phyloP scores from a whole-genome alignment of 75 land plant species.

The Selaginella moellendorffii region DNA sequence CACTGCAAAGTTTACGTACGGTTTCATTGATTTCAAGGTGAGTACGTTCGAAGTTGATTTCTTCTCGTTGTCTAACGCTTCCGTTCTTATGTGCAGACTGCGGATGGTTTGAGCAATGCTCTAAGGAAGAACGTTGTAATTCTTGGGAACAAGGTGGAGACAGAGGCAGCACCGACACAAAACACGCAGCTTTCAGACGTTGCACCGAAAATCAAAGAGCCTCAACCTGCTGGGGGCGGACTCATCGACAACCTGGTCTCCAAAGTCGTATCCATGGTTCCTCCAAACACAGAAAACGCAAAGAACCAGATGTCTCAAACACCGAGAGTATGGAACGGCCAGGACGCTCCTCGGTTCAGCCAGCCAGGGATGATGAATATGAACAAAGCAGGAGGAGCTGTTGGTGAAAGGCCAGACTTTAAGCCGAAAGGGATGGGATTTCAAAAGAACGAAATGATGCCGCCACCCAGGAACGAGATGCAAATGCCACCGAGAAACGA shows the following conservation, averaged over 20 bases:
- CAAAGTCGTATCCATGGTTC: not conserved
- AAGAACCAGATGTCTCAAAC: not conserved
- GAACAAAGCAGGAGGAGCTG: not conserved
- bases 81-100: constrained; percentile 14
- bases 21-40: constrained; percentile 24
- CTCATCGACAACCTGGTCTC: not conserved
- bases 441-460: not conserved
- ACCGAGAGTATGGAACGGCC: not conserved
- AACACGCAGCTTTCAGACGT: constrained; percentile 1
- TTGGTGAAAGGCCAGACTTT: not conserved
- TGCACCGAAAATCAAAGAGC: not conserved
- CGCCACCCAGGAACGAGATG: not conserved
- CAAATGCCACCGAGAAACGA: not conserved
- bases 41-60: constrained; percentile 1
- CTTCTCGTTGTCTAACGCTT: not conserved
- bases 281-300: not conserved
- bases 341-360: too few relatives aligned
- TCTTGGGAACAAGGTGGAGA: constrained; percentile 12
- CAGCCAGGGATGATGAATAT: too few relatives aligned
- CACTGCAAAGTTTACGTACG: constrained; percentile 19
- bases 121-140: constrained; percentile 17
- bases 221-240: not conserved
- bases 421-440: not conserved
- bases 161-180: constrained; percentile 18
- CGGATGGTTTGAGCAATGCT: constrained; percentile 22